Evolutionary conservation across 2,329 filamentous ascomycete species (phyloP), one percentile per base, ranked within the genome.

Genomic region (Herpotrichia juniperi): DNA sequence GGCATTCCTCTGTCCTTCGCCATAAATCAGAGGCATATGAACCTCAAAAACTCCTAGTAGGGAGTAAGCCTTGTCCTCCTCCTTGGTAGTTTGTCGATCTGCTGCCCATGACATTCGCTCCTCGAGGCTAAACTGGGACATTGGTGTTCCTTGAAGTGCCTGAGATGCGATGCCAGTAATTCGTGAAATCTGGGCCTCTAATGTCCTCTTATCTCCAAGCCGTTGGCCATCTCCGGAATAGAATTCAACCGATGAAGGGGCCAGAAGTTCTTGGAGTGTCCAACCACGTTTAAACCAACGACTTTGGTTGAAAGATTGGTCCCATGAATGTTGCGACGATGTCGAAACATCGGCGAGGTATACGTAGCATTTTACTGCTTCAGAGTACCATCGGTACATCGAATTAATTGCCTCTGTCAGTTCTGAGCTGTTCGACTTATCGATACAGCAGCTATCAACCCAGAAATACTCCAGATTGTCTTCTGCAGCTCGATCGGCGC

Each of bases 51-150:
- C 46, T 12, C 59, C 58, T n/a, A 61, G 47, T 16, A 61, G 40
- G 24, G 40, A 50, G 26, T 54, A 54, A 37, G 21, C 46, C 21
- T 22, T 16, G 25, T 54, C 52, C 42, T 67, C 62, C 47, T 56
- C 53, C 0, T 28, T 35, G 22, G 52, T 67, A 0, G 69, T 68
- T 7, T 58, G 22, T 1, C 69, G 67, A n/a, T 46, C 39, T 14
- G 16, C 19, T 34, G 59, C 57, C 66, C 65, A 68, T 6, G 54
- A 54, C 1, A 66, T 25, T 9, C 58, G 57, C 26, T 64, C 56
- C 4, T 37, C 26, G 0, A 67, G n/a, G 2, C 47, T 50, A 12
- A 61, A 64, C 0, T 54, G 14, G 0, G 34, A 45, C 17, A 50
- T 24, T 5, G 28, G 24, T 2, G 10, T 10, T 35, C 32, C 46